phyloP scores from a whole-genome alignment of 805 yeast species.

The Saturnispora sekii region DNA sequence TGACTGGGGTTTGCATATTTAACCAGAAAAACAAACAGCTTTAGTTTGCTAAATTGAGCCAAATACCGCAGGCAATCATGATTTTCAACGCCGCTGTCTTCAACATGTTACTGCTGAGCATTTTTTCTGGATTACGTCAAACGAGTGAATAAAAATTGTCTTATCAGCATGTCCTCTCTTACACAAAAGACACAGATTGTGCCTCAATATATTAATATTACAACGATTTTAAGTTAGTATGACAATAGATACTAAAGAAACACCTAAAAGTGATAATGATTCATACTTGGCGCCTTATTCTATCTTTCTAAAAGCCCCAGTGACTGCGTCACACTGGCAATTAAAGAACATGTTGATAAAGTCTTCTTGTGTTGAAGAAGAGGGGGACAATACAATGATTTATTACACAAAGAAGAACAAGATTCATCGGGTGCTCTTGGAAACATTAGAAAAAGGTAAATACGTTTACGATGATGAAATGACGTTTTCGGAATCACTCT shows the following conservation, averaged over 20 bases:
- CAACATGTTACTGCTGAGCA: not conserved
- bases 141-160: not conserved
- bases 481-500: not conserved
- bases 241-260: constrained; percentile 4
- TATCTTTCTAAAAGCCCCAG: constrained; percentile 5
- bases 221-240: not conserved
- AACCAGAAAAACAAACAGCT: no score
- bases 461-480: constrained; percentile 2
- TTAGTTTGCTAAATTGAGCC: no score
- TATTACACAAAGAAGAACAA: constrained; percentile 51
- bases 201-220: not conserved
- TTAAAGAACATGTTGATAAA: constrained; percentile 62
- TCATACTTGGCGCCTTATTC: constrained; percentile 5
- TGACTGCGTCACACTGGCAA: constrained; percentile 54
- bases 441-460: not conserved
- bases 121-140: not conserved
- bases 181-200: not conserved
- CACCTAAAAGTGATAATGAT: not conserved
- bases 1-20: no score
- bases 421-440: constrained; percentile 23
- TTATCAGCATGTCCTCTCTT: not conserved
- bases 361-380: constrained; percentile 21
- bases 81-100: no score
- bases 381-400: constrained; percentile 17
- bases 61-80: no score